A percentile compares a stretch with the other conserved stretches of the same genome.
phyloP scores from a whole-genome alignment of 2,329 filamentous ascomycete genomes.

The Colletotrichum sp. region DNA sequence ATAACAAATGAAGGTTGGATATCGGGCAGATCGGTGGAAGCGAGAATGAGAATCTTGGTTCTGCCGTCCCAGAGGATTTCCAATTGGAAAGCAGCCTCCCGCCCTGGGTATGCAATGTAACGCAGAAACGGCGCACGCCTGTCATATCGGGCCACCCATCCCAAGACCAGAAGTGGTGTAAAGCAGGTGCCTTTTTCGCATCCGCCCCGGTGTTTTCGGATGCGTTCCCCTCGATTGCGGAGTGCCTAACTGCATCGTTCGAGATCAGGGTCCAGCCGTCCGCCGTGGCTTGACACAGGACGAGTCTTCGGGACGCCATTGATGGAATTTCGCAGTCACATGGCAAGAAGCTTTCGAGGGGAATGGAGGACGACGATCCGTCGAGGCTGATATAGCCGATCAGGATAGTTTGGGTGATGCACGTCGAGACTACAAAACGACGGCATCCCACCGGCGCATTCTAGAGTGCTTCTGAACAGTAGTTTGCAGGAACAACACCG shows the following conservation, averaged over 20 bases:
- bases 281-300: neutral
- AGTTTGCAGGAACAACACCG: neutral
- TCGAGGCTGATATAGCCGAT: neutral
- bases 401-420: neutral
- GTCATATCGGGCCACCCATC: neutral
- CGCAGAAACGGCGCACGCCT: neutral
- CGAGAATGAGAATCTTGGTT: neutral
- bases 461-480: neutral
- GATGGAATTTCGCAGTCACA: constrained; percentile 6
- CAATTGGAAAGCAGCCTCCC: neutral
- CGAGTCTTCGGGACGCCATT: neutral
- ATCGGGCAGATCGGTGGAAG: neutral
- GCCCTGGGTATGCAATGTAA: neutral
- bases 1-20: neutral
- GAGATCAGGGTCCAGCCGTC: constrained; percentile 1
- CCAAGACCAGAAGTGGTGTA: neutral
- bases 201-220: neutral
- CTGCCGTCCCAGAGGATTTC: neutral
- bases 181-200: neutral
- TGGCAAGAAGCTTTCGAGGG: neutral
- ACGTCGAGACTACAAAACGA: neutral
- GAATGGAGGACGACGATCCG: constrained; percentile 12
- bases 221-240: neutral
- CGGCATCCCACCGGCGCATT: neutral
- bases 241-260: neutral